Base-by-base conservation (phyloP, 2,329 filamentous ascomycete species). In the Beauveria asiatica region DNA sequence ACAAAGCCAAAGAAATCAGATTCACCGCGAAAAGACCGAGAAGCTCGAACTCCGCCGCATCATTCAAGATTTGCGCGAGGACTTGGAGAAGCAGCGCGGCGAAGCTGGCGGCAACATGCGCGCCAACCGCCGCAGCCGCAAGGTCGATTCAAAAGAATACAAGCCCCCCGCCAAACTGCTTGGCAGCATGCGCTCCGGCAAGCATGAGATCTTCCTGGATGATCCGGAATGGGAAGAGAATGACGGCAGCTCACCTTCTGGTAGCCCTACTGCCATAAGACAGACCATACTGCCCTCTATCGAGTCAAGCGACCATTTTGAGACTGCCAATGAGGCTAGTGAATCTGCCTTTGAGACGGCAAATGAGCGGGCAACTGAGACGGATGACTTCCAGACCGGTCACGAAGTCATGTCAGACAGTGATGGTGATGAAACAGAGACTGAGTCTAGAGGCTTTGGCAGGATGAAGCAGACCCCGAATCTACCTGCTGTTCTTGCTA, bases 1-100 rank as follows among this genome's bases (percentile, higher is more conserved):
- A 62, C 93, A 97, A 72, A 96, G 91, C 68, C 83, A 97, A 66
- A 92, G 96, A 74, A 92, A 89, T 72, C 96, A 92, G 68, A 89
- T 97, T 51, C 93, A 99, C 73, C 89, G 94, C 39, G 94, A 99
- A 74, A 99, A 97, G 85, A 97, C 93, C 0, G 94, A 99, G 74
- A 99, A 97, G 79, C 83, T 97, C 30, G 94, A 99, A 74, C 83
- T 97, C 58, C 92, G 91, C 75, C 89, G 93, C 62, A 90, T 99
- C 83, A 83, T 97, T 33, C 93, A 97, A 75, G 94, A 99, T 68
- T 88, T 93, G 25, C 86, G 92, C 41, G 94, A 99, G 70, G 94
- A 99, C 69, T 77, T 99, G 30, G 94, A 89, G 69, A 81, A 91
- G 73, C 75, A 84, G 51, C 83, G 86, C 62, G 83, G 78, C 60